A percentile compares a stretch with the other conserved stretches of the same genome.
Conservation (phyloP, 2,329 filamentous ascomycete species). For the Rhynchosporium secalis region DNA sequence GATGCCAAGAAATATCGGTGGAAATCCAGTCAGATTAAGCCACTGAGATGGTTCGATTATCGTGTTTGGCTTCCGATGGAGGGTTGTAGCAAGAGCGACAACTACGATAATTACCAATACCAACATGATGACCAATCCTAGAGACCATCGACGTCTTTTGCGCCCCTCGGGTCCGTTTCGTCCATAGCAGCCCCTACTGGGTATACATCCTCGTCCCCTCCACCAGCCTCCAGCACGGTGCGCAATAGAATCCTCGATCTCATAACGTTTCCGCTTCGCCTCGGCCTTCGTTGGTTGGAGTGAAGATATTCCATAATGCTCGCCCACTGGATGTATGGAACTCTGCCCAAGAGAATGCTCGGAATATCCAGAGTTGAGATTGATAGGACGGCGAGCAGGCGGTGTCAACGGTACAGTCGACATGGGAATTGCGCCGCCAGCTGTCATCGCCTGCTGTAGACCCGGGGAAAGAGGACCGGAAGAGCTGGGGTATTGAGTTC, state of each 20-base stretch:
- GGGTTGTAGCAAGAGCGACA: constrained; percentile 57
- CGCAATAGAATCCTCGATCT: constrained; percentile 65
- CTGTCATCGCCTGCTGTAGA: constrained; percentile 60
- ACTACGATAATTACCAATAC: constrained; percentile 57
- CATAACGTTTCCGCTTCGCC: constrained; percentile 53
- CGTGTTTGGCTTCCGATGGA: constrained; percentile 46
- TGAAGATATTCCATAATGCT: constrained; percentile 22
- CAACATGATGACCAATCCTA: constrained; percentile 52
- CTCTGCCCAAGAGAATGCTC: constrained; percentile 29
- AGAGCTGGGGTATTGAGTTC: constrained; percentile 55
- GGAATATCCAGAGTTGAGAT: constrained; percentile 39
- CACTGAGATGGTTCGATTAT: constrained; percentile 53
- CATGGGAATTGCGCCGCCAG: constrained; percentile 61
- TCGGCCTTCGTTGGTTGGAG: constrained; percentile 37
- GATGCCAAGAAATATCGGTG: constrained; percentile 81
- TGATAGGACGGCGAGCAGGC: constrained; percentile 32
- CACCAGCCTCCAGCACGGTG: constrained; percentile 60
- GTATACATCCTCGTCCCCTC: constrained; percentile 65
- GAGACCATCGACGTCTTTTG: constrained; percentile 60
- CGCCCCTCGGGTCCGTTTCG: constrained; percentile 63
- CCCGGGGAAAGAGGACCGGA: constrained; percentile 64
- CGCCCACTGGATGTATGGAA: constrained; percentile 1
- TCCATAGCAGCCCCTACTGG: constrained; percentile 64
- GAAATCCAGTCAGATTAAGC: constrained; percentile 84
- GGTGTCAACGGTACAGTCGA: constrained; percentile 58